Evolutionary conservation across 2,329 filamentous ascomycete genomes (phyloP), one percentile per base, ranked within the genome.

Genomic region (Paramyrothecium sp.): DNA sequence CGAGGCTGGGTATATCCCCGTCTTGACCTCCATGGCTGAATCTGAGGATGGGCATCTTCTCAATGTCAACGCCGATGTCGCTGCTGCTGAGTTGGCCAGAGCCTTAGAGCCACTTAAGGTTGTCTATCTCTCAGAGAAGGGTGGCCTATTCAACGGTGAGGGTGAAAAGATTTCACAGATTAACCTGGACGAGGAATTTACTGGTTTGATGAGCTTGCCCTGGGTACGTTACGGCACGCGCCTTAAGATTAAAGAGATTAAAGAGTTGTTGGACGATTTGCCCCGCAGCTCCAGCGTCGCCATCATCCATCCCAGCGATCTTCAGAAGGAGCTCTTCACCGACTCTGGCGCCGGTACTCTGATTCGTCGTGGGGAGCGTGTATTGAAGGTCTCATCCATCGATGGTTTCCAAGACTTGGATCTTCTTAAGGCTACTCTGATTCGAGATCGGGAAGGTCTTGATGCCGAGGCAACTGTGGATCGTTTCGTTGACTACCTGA

Each of bases 41-140:
- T 93, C 90, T 21, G 83, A 88, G 51, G 92, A 97, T 62, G 95
- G 95, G 10, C 92, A 94, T 73, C 88, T 98, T 54, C 83, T 99
- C 62, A 99, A 99, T 70, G 95, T 99, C 73, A 99, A 99, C 69
- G 95, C 95, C 38, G 95, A 99, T 74, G 94, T 97, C 60, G 94
- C 94, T 38, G 95, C 95, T 30, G 93, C 93, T 63, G 94, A 97
- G 78, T 82, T 99, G 60, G 94, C 95, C 22, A 88, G 91, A 59
- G 87, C 90, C 56, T 81, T 99, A 55, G 89, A 98, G 75, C 95
- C 95, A 23, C 80, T 98, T 68, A 99, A 99, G 86, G 94, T 98
- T 60, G 93, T 99, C 59, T 99, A 97, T 73, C 83, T 98, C n/a
- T 96, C 92, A 5, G 95, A 99, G 79, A 98, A 98, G 83, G 95